phyloP scores from a whole-genome alignment of 306 rosid species.

The barrel medic (Medicago truncatula) region MtrunA17r5.0-ANR NC_053043.1:18948001-18948500 shows the following conservation, averaged over 20 bases:
- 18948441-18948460: conserved; percentile 25
- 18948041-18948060: not conserved
- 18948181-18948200: not conserved
- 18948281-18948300: not conserved
- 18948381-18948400: not conserved
- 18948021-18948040: conserved; percentile 8
- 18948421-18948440: conserved; percentile 12
- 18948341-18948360: not conserved
- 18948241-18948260: conserved; percentile 10
- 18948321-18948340: too few species aligned
- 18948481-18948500: not conserved
- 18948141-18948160: too few species aligned
- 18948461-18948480: conserved; percentile 8
- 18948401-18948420: conserved; percentile 18
- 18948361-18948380: too few species aligned
- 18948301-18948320: not conserved
- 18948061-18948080: not conserved
- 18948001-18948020: conserved; percentile 6
- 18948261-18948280: not conserved
- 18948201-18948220: too few species aligned
- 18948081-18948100: not conserved
- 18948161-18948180: too few species aligned
- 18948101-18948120: too few species aligned
- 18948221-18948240: not conserved
- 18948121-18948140: too few species aligned